phyloP scores from a whole-genome alignment of 345 rosid genomes.

The Bruguiera gymnorhiza region DNA sequence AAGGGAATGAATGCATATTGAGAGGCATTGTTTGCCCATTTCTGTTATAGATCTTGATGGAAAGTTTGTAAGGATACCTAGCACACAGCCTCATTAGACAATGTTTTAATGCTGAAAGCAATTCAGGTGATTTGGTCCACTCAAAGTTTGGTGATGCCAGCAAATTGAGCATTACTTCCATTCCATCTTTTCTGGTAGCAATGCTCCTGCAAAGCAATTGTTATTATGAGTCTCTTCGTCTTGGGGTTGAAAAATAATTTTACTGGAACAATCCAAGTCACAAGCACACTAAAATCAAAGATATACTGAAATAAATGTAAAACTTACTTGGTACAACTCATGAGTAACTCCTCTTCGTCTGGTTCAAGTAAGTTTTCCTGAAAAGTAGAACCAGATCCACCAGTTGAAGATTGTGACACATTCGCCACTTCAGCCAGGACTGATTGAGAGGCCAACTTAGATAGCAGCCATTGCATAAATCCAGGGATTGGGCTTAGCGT shows the following conservation, averaged over 20 bases:
- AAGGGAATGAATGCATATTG: not conserved
- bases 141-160: conserved; percentile 42
- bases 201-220: conserved; percentile 39
- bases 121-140: conserved; percentile 52
- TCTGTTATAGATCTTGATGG: not conserved
- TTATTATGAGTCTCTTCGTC: conserved; percentile 2
- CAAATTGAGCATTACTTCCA: conserved; percentile 62
- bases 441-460: conserved; percentile 79
- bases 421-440: conserved; percentile 49
- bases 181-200: conserved; percentile 54
- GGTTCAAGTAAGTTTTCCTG: conserved; percentile 69
- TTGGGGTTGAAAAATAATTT: too few relatives aligned
- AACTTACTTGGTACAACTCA: conserved; percentile 48
- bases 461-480: conserved; percentile 77
- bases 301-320: not conserved
- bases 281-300: not conserved
- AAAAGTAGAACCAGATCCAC: conserved; percentile 49
- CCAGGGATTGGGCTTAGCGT: conserved; percentile 96
- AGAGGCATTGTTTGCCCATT: not conserved
- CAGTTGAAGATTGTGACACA: conserved; percentile 31
- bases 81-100: conserved; percentile 80
- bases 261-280: not conserved
- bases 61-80: conserved; percentile 40
- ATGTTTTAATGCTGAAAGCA: conserved; percentile 52
- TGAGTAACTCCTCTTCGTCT: conserved; percentile 75